Evolutionary conservation across 305 asterid species (phyloP).

Genomic region (Stenogyne calaminthoides): DNA sequence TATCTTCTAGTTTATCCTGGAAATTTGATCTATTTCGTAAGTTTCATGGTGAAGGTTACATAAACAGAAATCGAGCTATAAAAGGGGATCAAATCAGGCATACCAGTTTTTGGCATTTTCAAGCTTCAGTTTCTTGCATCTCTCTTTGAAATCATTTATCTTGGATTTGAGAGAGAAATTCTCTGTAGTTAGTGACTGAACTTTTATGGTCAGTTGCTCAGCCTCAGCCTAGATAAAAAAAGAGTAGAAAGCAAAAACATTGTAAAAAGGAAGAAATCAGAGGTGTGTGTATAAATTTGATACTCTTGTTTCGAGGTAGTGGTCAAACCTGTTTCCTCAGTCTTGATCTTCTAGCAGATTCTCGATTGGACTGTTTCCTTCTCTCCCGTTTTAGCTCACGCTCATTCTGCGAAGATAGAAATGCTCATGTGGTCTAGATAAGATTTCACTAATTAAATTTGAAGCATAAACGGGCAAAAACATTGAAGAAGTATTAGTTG

Average conservation of each 20-base stretch:
- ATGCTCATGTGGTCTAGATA: background rate
- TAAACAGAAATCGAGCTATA: background rate
- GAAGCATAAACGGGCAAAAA: background rate
- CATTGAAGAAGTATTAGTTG: background rate
- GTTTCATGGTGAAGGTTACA: background rate
- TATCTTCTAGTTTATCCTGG: slow-evolving; percentile 66
- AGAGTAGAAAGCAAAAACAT: background rate
- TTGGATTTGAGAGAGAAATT: slow-evolving; percentile 70
- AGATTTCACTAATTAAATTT: background rate
- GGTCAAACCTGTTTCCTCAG: slow-evolving; percentile 81
- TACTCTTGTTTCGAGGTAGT: background rate
- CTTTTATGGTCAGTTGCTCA: slow-evolving; percentile 72
- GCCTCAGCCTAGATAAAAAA: slow-evolving; percentile 66
- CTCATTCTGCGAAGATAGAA: slow-evolving; percentile 49
- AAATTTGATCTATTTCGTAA: slow-evolving; percentile 14
- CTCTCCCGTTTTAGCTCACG: slow-evolving; percentile 82
- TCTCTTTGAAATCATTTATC: slow-evolving; percentile 53
- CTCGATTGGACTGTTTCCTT: slow-evolving; percentile 94
- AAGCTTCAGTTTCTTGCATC: slow-evolving; percentile 63
- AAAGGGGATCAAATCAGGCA: background rate
- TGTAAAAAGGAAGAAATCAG: background rate
- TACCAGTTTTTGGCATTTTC: slow-evolving; percentile 71
- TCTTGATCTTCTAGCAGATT: slow-evolving; percentile 96
- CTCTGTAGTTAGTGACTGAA: slow-evolving; percentile 63
- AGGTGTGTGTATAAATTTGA: background rate